A percentile compares a stretch with the other conserved stretches of the same genome.
phyloP scores from a whole-genome alignment of 176 grass and related monocot species.

The Oryza meyeriana region DNA sequence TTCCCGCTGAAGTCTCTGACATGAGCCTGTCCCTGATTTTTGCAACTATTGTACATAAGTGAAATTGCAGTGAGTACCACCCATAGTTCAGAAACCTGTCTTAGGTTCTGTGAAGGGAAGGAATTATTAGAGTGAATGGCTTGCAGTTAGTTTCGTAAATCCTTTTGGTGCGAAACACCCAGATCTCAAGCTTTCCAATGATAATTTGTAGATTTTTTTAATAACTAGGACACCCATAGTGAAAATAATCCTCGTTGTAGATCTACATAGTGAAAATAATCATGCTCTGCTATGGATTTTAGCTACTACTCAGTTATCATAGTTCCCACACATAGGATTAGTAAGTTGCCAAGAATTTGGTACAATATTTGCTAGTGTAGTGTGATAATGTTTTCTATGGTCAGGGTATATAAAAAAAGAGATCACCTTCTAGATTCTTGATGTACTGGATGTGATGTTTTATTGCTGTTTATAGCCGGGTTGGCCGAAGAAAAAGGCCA shows the following conservation, averaged over 20 bases:
- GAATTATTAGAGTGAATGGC: background rate
- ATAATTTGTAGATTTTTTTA: background rate
- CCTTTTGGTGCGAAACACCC: too few species aligned
- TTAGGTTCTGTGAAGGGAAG: background rate
- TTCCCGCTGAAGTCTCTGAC: background rate
- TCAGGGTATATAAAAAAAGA: background rate
- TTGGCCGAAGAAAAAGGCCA: too few species aligned
- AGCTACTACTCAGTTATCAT: background rate
- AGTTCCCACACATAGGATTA: background rate
- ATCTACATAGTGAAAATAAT: too few species aligned
- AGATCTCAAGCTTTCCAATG: background rate
- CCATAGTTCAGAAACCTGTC: background rate
- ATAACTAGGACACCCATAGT: background rate
- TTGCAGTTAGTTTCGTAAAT: background rate
- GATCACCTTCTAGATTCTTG: background rate
- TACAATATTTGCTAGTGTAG: background rate
- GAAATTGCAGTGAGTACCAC: background rate
- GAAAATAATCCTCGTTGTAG: background rate
- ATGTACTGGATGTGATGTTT: background rate
- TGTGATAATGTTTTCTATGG: slow-evolving; percentile 11
- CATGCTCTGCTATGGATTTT: background rate
- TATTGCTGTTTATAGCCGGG: too few species aligned
- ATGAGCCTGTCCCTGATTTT: background rate
- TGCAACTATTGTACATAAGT: background rate
- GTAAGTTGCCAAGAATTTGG: background rate